Percentiles rank a stretch among this genome's conserved stretches.
phyloP scores from a whole-genome alignment of 164 flowering plant genomes.

The Cinnamomum micranthum region DNA sequence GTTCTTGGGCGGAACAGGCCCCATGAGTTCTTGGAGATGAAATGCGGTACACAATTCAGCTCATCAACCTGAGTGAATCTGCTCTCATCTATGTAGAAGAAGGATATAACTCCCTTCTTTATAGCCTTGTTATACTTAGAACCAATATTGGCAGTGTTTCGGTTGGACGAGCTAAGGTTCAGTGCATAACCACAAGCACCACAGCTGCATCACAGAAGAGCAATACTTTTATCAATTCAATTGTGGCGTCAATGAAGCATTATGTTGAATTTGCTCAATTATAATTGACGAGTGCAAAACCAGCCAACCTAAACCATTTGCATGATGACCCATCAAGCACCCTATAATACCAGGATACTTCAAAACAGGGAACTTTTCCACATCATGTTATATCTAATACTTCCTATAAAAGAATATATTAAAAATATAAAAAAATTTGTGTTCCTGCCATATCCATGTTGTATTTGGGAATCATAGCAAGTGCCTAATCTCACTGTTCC shows the following conservation, averaged over 20 bases:
- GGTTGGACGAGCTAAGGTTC: slow-evolving; percentile 69
- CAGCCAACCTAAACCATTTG: neutral
- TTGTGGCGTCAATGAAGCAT: neutral
- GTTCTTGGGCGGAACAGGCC: slow-evolving; percentile 63
- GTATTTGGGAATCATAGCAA: too few species aligned
- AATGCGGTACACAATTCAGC: slow-evolving; percentile 56
- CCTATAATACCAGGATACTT: too few species aligned
- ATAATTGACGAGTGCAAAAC: neutral
- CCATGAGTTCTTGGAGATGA: slow-evolving; percentile 57
- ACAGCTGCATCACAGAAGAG: slow-evolving; percentile 56
- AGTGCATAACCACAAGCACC: slow-evolving; percentile 87
- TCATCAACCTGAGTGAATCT: slow-evolving; percentile 78
- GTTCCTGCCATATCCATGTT: too few species aligned
- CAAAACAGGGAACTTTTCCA: too few species aligned
- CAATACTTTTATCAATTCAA: neutral
- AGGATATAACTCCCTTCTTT: slow-evolving; percentile 75
- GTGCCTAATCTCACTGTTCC: neutral
- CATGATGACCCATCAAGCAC: neutral
- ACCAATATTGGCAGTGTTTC: slow-evolving; percentile 73
- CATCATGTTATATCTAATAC: too few species aligned
- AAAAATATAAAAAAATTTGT: too few species aligned
- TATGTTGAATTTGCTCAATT: neutral
- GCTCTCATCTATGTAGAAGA: slow-evolving; percentile 71
- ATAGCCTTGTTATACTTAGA: slow-evolving; percentile 83
- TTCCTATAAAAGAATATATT: too few species aligned